phyloP scores from a whole-genome alignment of 2,329 filamentous ascomycete species.

The Ophiognomonia clavigignenti-juglandacearum region DNA sequence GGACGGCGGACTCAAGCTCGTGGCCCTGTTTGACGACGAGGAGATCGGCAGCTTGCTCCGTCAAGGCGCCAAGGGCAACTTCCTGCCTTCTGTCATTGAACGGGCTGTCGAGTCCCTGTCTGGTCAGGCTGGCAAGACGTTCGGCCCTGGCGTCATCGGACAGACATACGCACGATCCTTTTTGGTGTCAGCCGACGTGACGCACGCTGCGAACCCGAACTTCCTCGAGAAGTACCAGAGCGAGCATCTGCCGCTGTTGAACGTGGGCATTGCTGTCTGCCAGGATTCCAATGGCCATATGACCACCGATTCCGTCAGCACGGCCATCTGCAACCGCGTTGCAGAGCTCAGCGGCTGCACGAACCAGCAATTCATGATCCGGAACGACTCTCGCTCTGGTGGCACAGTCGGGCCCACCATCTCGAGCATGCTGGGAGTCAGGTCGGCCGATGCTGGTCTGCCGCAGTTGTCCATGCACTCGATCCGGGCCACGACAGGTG shows the following conservation, averaged over 20 bases:
- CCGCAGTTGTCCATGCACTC: conserved; percentile 93
- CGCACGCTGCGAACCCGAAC: conserved; percentile 91
- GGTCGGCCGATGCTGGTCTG: conserved; percentile 82
- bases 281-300: conserved; percentile 90
- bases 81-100: conserved; percentile 76
- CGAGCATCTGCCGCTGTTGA: conserved; percentile 81
- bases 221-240: conserved; percentile 80
- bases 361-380: conserved; percentile 88
- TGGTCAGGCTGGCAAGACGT: conserved; percentile 42
- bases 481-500: conserved; percentile 82
- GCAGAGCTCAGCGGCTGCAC: conserved; percentile 68
- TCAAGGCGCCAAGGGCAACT: conserved; percentile 86
- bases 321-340: conserved; percentile 72
- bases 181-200: conserved; percentile 88
- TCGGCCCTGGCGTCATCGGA: conserved; percentile 60
- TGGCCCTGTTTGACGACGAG: conserved; percentile 94
- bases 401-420: conserved; percentile 95
- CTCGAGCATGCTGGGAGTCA: conserved; percentile 72
- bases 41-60: conserved; percentile 90
- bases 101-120: conserved; percentile 67
- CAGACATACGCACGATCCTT: conserved; percentile 90
- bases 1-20: conserved; percentile 75
- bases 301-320: conserved; percentile 87
- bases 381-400: conserved; percentile 84
- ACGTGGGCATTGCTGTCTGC: conserved; percentile 76